Evolutionary conservation across 2,329 filamentous ascomycete species (phyloP).

Genomic region (Alternaria triticina): DNA sequence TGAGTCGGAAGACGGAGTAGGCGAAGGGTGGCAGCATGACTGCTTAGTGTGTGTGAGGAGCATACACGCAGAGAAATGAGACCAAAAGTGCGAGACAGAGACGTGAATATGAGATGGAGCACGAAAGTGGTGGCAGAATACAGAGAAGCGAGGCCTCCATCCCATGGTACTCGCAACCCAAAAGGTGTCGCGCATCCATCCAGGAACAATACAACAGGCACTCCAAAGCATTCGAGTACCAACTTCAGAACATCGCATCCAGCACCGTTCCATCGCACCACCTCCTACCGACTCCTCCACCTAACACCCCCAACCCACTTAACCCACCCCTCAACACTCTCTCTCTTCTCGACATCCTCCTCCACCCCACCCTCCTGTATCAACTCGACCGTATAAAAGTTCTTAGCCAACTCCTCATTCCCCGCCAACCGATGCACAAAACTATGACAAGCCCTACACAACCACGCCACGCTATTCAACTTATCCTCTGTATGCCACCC

Average conservation of each 20-base stretch:
- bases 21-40: background rate
- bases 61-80: background rate
- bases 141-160: background rate
- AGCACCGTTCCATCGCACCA: too few relatives aligned
- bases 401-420: slow-evolving; percentile 78
- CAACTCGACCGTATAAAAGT: slow-evolving; percentile 75
- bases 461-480: slow-evolving; percentile 82
- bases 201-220: background rate
- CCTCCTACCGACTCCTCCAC: slow-evolving; percentile 68
- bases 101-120: background rate
- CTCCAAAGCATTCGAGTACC: background rate
- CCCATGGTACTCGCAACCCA: background rate
- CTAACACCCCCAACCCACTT: slow-evolving; percentile 74
- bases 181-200: background rate
- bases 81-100: background rate
- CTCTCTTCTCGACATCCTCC: slow-evolving; percentile 63
- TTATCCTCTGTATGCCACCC: slow-evolving; percentile 80
- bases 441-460: slow-evolving; percentile 82
- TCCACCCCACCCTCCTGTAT: slow-evolving; percentile 77
- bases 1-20: background rate
- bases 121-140: background rate
- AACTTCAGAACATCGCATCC: background rate
- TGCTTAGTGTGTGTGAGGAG: too few relatives aligned
- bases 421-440: slow-evolving; percentile 78
- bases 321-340: slow-evolving; percentile 74